phyloP scores from a whole-genome alignment of 129 eudicot genomes.

The Arctium minus region DNA sequence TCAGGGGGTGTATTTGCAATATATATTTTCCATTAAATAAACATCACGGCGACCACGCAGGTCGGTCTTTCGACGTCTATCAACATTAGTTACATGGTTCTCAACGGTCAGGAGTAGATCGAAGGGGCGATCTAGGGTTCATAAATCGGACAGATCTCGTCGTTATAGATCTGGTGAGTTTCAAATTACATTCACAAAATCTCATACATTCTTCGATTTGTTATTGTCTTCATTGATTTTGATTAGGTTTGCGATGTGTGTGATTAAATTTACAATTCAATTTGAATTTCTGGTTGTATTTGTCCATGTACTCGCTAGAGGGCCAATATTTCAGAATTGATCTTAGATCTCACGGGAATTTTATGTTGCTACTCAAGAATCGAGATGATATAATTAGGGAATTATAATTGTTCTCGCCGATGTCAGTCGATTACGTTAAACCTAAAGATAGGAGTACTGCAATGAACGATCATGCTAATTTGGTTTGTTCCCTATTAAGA shows the following conservation, averaged over 20 bases:
- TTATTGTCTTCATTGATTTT: not conserved
- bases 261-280: not conserved
- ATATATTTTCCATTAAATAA: not conserved
- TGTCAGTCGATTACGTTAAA: not conserved
- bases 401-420: not conserved
- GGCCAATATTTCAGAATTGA: not conserved
- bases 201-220: not conserved
- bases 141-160: not conserved
- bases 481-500: not conserved
- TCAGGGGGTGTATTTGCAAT: not conserved
- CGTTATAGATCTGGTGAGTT: not conserved
- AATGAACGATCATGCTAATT: not conserved
- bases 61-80: not conserved
- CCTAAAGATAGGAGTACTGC: slow-evolving; percentile 2
- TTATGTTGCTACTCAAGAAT: not conserved
- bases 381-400: not conserved
- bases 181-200: not conserved
- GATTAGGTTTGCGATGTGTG: not conserved
- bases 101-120: not conserved
- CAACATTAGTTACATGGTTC: not conserved
- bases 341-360: not conserved
- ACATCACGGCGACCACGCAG: not conserved
- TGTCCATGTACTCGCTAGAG: not conserved
- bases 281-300: not conserved
- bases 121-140: not conserved